Base-by-base conservation (phyloP, 805 yeast genomes). In the Candida sakaeoensis region DNA sequence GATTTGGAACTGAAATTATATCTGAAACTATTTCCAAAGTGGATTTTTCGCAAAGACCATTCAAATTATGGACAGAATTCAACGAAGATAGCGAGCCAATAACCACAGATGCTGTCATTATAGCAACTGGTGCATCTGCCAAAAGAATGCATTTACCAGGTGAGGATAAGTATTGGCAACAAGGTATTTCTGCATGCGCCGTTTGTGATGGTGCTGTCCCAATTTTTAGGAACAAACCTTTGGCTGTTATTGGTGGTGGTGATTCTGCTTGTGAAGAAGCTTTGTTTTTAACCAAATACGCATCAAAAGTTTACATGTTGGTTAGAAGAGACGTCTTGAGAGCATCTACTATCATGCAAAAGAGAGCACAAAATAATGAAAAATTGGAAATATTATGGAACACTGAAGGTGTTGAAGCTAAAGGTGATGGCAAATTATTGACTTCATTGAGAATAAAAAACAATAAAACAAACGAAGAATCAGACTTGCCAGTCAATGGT, bases 241-340 rank as follows among this genome's bases (percentile, higher is more conserved):
- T 93, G 61, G 98, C 96, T 18, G 99, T 93, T 42, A 74, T 93
- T 52, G 99, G 99, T 45, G 99, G 99, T 52, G 99, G 99, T 65
- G 99, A 93, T 68, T 89, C 97, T 51, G 99, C 99, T 14, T 95
- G 98, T 67, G 99, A 93, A 72, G 99, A 93, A 72, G 99, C 99
- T 23, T 72, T 86, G 51, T 93, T 93, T 70, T 76, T 93, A 63
- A 93, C 99, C 55, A 93, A 93, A 67, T 93, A 93, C 68, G 99
- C 95, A 48, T 88, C 97, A 40, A 93, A 93, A 74, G 99, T 93
- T 42, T 88, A 70, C 66, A 71, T 93, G 63, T 74, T 93, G 53
- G 97, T 93, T 38, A 88, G 99, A 77, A 88, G 91, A 65, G 97
- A 91, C 65, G 77, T 75, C 59, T 75, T 93, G 55, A 82, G 99